Evolutionary conservation across 2,329 filamentous ascomycete genomes (phyloP), one percentile per base, ranked within the genome.

Genomic region (Talaromyces funiculosus): DNA sequence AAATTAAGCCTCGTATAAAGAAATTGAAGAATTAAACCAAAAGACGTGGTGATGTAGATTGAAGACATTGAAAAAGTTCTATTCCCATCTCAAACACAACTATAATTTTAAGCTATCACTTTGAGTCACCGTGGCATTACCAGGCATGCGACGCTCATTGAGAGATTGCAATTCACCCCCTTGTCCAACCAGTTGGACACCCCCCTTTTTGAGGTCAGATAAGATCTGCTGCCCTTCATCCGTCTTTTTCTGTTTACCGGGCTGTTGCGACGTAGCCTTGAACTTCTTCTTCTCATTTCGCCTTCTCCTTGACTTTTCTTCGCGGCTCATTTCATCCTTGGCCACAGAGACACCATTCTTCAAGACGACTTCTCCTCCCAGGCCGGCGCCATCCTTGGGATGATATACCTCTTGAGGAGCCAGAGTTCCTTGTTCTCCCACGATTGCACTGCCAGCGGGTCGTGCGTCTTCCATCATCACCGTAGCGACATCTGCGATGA

Each of bases 401-500:
- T 86, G 86, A 80, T 97, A 99, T 26, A 99, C 82, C 75, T 99
- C 94, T 72, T 97, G 94, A 2, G 94, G 94, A 49, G 94, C 94
- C 62, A 99, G 84, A 80, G 89, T 89, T 69, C 87, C 90, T 26
- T 76, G 73, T 33, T 73, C 74, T 26, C 71, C 71, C 65, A 85
- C 80, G 49, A 82, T 84, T 43, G 89, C 90, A 69, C 87, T 86
- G 45, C 90, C 89, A 16, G 89, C 88, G 7, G 94, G 93, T 68
- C 96, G 89, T 1, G 92, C 93, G 71, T 99, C 94, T 78, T 99
- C 94, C 89, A 97, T 96, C 66, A 85, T 83, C 65, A 97, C 87
- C 3, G 90, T 91, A n/a, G 92, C 90, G 3, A 94, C 90, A 75
- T 97, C 93, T 26, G 90, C 84, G 35, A 97, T 88, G 59, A 97